Evolutionary conservation across 176 grass and related monocot species (phyloP), one percentile per base, ranked within the genome.

Genomic region (Zizania latifolia): DNA sequence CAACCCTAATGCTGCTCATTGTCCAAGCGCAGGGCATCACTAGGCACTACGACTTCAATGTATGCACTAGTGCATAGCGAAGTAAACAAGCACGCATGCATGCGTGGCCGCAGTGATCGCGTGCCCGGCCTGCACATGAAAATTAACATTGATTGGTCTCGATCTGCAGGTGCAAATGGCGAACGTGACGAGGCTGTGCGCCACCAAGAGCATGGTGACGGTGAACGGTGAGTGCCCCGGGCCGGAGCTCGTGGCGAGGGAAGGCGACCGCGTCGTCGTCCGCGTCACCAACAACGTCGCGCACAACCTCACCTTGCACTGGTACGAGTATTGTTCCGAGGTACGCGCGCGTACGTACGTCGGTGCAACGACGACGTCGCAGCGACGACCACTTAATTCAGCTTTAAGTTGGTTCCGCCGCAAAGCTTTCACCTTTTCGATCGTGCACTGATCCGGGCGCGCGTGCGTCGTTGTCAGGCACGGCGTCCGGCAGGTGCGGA

Each of bases 231-330:
- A 78, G 81, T 88, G 78, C 65, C 89, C 89, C 0, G 85, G 85
- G 32, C 85, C 70, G 56, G 50, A 91, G 54, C 73, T 96, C 38
- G 48, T 76, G 22, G 92, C 86, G 0, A 89, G 92, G 58, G 92
- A 96, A 84, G 92, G 89, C 38, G 92, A 96, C 46, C 85, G 75
- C 14, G 79, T 92, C 56, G 72, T 89, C 21, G 29, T 96, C 80
- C 86, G 85, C 71, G 92, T 96, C 10, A 85, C 80, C 84, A 96
- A 96, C 73, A 83, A 82, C 66, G 89, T 79, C 82, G 26, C 74
- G 33, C 78, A 89, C 76, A 96, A 96, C 72, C 62, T 96, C 67
- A 62, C 89, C 2, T 64, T 96, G 3, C 92, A 96, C 81, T 96
- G 92, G 92, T 93, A 77, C 14, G 5, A n/a, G n/a, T 45, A 44